phyloP scores from a whole-genome alignment of 768 basidiomycete species.

The Termitomyces heimii region DNA sequence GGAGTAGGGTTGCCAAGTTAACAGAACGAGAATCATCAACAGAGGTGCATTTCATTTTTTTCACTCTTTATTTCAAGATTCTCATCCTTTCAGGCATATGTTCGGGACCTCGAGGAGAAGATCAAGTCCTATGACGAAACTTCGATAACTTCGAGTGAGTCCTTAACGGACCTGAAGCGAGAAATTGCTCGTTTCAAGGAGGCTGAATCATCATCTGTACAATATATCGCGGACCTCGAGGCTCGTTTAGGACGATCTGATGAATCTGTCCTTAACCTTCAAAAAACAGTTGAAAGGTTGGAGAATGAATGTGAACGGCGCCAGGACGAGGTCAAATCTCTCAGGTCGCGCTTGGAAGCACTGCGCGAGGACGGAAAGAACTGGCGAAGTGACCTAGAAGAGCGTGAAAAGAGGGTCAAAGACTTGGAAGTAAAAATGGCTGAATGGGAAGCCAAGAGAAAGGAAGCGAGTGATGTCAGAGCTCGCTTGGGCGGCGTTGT shows the following conservation, averaged over 20 bases:
- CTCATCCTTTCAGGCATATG: conserved; percentile 63
- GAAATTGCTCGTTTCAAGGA: conserved; percentile 80
- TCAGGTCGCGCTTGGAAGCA: conserved; percentile 67
- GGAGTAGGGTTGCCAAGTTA: conserved; percentile 73
- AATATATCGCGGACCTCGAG: conserved; percentile 87
- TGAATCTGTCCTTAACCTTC: conserved; percentile 66
- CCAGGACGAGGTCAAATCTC: conserved; percentile 58
- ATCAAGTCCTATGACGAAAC: conserved; percentile 83
- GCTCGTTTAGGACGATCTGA: conserved; percentile 71
- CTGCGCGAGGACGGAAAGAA: conserved; percentile 71
- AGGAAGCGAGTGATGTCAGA: conserved; percentile 61
- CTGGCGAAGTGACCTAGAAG: conserved; percentile 82
- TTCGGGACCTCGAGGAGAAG: conserved; percentile 90
- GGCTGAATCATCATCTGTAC: conserved; percentile 58
- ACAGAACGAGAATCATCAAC: conserved; percentile 86
- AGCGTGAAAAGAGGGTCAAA: conserved; percentile 69
- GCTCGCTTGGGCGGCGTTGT: conserved; percentile 62
- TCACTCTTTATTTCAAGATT: conserved; percentile 7
- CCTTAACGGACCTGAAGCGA: conserved; percentile 76
- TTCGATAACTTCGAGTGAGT: conserved; percentile 68
- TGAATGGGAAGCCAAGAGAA: conserved; percentile 71
- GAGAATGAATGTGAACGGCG: conserved; percentile 76
- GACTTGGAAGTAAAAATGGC: conserved; percentile 75
- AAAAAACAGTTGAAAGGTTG: conserved; percentile 65
- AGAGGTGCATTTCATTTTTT: conserved; percentile 52